Evolutionary conservation across 192 early-diverging fungal species (phyloP).

Genomic region (Podila epicladia): DNA sequence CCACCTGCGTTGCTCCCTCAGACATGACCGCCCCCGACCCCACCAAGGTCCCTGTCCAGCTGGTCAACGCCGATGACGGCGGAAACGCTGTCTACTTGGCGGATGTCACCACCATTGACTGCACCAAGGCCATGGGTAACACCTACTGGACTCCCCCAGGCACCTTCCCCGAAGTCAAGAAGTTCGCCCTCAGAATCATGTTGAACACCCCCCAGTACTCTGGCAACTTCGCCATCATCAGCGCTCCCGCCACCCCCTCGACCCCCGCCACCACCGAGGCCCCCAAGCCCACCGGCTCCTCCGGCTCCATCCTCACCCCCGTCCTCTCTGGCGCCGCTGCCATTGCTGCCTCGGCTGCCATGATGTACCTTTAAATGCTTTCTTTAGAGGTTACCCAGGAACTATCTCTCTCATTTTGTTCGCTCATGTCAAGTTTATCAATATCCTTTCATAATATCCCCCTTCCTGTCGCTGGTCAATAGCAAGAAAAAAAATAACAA

Average conservation of each 20-base stretch:
- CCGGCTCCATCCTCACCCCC: constrained; percentile 10
- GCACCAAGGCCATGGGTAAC: constrained; percentile 27
- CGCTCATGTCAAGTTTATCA: neutral
- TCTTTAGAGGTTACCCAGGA: neutral
- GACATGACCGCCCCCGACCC: constrained; percentile 4
- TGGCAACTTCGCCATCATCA: constrained; percentile 20
- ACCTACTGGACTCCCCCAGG: constrained; percentile 15
- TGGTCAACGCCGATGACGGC: constrained; percentile 17
- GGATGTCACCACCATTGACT: constrained; percentile 19
- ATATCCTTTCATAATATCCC: constrained; percentile 2
- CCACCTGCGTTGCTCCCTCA: constrained; percentile 25
- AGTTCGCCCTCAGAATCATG: constrained; percentile 18
- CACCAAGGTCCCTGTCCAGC: constrained; percentile 22
- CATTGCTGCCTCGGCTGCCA: constrained; percentile 16
- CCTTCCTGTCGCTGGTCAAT: constrained; percentile 6
- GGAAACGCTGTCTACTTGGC: constrained; percentile 5
- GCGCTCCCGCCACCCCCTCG: neutral
- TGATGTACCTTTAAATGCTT: constrained; percentile 17
- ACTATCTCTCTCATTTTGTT: neutral
- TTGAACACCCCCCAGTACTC: constrained; percentile 17
- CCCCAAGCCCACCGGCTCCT: neutral
- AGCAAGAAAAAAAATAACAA: neutral
- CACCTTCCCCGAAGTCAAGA: neutral
- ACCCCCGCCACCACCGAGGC: neutral
- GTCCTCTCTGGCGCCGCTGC: constrained; percentile 16